These are phyloP conservation scores for Termitomyces sp. DNA, from an alignment of 768 basidiomycete species.

Conservation along the genomic window DNA sequence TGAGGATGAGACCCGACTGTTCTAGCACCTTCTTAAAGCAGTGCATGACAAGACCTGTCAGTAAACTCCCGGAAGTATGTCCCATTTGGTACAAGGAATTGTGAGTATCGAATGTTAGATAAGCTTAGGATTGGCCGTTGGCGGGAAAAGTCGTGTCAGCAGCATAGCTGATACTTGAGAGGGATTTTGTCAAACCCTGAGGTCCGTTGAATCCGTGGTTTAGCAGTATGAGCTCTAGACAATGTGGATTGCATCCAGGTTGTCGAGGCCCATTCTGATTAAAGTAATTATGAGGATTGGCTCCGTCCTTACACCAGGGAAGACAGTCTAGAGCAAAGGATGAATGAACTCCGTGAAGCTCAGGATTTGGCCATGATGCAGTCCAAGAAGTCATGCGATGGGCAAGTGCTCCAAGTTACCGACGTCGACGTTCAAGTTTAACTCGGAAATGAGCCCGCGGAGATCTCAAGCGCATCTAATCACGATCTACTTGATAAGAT, in stretches of 20 bases:
- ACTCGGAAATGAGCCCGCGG: no score
- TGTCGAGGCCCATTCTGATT: background rate
- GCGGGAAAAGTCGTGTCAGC: background rate
- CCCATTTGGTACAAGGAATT: background rate
- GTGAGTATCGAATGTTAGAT: background rate
- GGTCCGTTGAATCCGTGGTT: background rate
- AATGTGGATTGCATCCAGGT: background rate
- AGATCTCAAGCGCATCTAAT: no score
- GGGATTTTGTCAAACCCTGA: background rate
- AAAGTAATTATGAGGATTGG: no score
- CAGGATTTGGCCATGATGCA: background rate
- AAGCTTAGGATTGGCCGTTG: background rate
- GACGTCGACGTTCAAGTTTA: no score
- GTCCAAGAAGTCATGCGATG: no score
- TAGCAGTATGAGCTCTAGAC: background rate
- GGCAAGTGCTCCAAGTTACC: no score
- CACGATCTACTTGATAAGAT: no score
- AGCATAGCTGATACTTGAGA: background rate
- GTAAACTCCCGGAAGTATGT: background rate
- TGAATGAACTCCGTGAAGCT: background rate
- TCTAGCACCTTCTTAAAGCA: background rate
- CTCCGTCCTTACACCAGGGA: background rate
- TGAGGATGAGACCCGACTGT: background rate
- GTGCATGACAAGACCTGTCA: background rate
- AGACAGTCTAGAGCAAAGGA: background rate